Conservation (phyloP, 352 stramenopile species). For the Phytopythium mirpurense region DNA sequence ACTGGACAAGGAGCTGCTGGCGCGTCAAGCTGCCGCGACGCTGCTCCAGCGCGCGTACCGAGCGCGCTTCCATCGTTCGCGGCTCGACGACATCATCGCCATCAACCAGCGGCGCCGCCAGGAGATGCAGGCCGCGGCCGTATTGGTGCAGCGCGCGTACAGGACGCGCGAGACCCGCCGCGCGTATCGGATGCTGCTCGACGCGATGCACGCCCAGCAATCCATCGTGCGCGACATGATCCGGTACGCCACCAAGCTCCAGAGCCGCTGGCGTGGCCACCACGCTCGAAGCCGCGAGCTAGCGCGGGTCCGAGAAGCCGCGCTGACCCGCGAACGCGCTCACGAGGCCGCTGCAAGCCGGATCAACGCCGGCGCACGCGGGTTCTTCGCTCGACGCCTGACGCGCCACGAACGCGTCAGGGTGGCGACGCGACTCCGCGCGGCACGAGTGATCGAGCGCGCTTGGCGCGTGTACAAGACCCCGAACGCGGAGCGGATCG, state of each 20-base stretch:
- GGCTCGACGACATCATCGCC: conserved; percentile 65
- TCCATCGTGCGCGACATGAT: conserved; percentile 28
- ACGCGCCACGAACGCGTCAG: conserved; percentile 30
- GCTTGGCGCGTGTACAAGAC: conserved; percentile 41
- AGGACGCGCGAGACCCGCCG: conserved; percentile 47
- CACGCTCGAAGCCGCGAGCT: conserved; percentile 28
- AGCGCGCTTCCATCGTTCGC: conserved; percentile 56
- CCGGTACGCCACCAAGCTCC: conserved; percentile 42
- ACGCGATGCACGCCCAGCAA: conserved; percentile 38
- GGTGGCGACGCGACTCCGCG: conserved; percentile 26
- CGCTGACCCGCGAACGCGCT: conserved; percentile 22
- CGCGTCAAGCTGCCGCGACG: conserved; percentile 30
- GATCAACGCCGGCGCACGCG: conserved; percentile 58
- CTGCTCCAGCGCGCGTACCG: conserved; percentile 54
- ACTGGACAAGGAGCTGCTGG: conserved; percentile 36
- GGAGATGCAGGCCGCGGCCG: conserved; percentile 47
- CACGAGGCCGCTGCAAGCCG: conserved; percentile 41
- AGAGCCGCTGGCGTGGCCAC: conserved; percentile 64
- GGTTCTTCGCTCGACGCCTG: conserved; percentile 51
- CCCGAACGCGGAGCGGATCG: conserved; percentile 31
- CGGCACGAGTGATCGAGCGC: conserved; percentile 47
- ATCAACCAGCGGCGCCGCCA: conserved; percentile 51
- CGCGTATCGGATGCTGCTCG: conserved; percentile 41
- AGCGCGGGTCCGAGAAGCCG: conserved; percentile 20
- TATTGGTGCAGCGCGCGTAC: conserved; percentile 53